These are phyloP conservation scores for Stentor roeselii DNA, from an alignment of 73 alveolate genomes.

Conservation along the genomic window DNA sequence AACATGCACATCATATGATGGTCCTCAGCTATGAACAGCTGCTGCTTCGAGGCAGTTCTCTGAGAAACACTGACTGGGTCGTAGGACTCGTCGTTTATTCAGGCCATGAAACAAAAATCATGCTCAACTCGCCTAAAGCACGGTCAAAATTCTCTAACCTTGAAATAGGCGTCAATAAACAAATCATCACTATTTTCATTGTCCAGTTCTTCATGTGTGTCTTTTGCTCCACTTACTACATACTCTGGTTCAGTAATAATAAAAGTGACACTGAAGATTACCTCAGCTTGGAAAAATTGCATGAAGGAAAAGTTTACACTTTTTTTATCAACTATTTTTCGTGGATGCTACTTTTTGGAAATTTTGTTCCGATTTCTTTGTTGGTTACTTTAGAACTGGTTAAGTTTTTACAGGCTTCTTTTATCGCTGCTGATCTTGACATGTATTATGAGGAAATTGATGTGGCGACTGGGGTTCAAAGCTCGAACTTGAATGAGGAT, in stretches of 20 bases:
- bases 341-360: slow-evolving; percentile 37
- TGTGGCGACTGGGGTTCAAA: slow-evolving; percentile 42
- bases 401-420: slow-evolving; percentile 86
- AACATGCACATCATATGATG: neutral
- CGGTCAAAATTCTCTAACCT: slow-evolving; percentile 64
- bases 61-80: slow-evolving; percentile 79
- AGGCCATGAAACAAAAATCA: slow-evolving; percentile 92
- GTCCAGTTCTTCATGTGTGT: slow-evolving; percentile 52
- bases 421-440: slow-evolving; percentile 78
- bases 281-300: neutral
- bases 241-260: slow-evolving; percentile 45
- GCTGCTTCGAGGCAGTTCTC: slow-evolving; percentile 67
- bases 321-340: neutral
- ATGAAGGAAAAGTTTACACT: neutral
- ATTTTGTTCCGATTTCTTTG: slow-evolving; percentile 95
- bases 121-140: slow-evolving; percentile 67
- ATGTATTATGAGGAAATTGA: slow-evolving; percentile 64
- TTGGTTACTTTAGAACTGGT: slow-evolving; percentile 96
- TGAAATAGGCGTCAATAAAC: slow-evolving; percentile 54
- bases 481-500: slow-evolving; percentile 57
- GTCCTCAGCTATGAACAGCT: neutral
- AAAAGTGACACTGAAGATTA: neutral
- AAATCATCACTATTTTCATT: slow-evolving; percentile 58
- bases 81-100: slow-evolving; percentile 80
- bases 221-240: slow-evolving; percentile 46